A percentile compares a stretch with the other conserved stretches of the same genome.
phyloP scores from a whole-genome alignment of 1,284 basidiomycete species.

The Testicularia cyperi region DNA sequence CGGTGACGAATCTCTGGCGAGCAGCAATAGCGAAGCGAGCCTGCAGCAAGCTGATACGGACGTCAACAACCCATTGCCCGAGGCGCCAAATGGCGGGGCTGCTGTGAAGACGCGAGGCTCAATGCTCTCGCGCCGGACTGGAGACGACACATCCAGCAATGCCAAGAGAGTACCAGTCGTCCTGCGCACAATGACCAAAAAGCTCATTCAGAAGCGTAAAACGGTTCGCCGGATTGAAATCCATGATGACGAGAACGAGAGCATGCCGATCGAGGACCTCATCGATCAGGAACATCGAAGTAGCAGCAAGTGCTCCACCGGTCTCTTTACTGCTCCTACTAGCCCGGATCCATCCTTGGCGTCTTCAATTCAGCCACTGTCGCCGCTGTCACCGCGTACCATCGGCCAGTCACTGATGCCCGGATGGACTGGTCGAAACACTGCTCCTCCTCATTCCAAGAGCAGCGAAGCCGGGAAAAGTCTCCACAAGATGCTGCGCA shows the following conservation, averaged over 20 bases:
- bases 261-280: neutral
- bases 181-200: constrained; percentile 63
- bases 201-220: constrained; percentile 61
- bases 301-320: too few relatives aligned
- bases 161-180: constrained; percentile 60
- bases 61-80: constrained; percentile 1
- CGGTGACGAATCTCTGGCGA: neutral
- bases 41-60: neutral
- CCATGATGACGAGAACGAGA: constrained; percentile 10
- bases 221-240: constrained; percentile 57
- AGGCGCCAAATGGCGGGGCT: constrained; percentile 18
- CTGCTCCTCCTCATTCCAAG: too few relatives aligned
- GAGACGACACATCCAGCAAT: neutral
- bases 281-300: neutral
- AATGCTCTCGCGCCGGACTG: neutral
- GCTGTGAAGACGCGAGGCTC: neutral
- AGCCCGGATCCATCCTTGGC: too few relatives aligned
- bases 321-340: too few relatives aligned
- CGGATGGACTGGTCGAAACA: too few relatives aligned
- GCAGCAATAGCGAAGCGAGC: neutral
- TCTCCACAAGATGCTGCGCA: constrained; percentile 1
- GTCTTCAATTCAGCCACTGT: too few relatives aligned
- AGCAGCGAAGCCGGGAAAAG: neutral
- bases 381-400: too few relatives aligned
- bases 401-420: too few relatives aligned